These are phyloP conservation scores for Cladophialophora exuberans DNA, from an alignment of 2,329 filamentous ascomycete species.

Conservation along the genomic window DNA sequence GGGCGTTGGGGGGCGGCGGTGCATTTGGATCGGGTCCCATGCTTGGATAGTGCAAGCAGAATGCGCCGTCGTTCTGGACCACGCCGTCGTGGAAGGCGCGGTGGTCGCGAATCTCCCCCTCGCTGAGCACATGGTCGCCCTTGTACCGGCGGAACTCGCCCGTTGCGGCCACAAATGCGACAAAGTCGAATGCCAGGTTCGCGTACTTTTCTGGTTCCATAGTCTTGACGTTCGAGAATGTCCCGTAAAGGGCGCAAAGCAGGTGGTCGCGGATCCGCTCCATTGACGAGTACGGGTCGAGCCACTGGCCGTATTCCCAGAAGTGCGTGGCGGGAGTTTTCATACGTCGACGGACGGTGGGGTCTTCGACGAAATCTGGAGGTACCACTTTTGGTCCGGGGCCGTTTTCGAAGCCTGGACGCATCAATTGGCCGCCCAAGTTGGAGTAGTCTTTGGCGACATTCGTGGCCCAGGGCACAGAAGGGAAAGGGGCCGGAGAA, in stretches of 20 bases:
- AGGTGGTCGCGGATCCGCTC: slow-evolving; percentile 28
- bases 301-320: slow-evolving; percentile 22
- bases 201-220: slow-evolving; percentile 20
- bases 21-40: not conserved
- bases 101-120: slow-evolving; percentile 10
- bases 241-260: slow-evolving; percentile 29
- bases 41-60: slow-evolving; percentile 63
- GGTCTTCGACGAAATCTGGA: not conserved
- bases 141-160: slow-evolving; percentile 15
- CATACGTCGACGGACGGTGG: slow-evolving; percentile 6
- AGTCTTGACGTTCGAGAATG: slow-evolving; percentile 29
- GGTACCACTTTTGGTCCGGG: not conserved
- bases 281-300: slow-evolving; percentile 26
- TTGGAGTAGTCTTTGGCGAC: slow-evolving; percentile 16
- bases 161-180: slow-evolving; percentile 16
- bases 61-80: slow-evolving; percentile 92
- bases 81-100: slow-evolving; percentile 61
- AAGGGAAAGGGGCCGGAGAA: slow-evolving; percentile 4
- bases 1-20: not conserved
- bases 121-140: slow-evolving; percentile 10
- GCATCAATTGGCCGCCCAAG: slow-evolving; percentile 8
- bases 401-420: slow-evolving; percentile 11
- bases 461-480: slow-evolving; percentile 13
- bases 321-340: slow-evolving; percentile 10
- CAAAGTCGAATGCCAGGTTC: slow-evolving; percentile 27